Evolutionary conservation across 2,329 filamentous ascomycete genomes (phyloP).

Genomic region (Raffaelea deltoideospora): DNA sequence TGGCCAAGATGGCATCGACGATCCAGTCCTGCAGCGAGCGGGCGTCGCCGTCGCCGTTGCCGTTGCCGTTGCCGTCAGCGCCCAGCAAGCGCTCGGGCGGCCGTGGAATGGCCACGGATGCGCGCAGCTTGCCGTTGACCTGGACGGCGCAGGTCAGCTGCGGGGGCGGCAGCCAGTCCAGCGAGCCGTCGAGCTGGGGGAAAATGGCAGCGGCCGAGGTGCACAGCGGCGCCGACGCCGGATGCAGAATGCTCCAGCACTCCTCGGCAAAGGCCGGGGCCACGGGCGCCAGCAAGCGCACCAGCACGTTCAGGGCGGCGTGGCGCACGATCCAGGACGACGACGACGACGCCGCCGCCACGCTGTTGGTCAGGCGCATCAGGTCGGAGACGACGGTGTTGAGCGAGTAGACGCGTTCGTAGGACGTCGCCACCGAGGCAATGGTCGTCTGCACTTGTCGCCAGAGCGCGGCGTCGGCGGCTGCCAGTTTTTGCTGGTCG

Average conservation of each 20-base stretch:
- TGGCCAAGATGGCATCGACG: slow-evolving; percentile 42
- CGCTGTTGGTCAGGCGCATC: slow-evolving; percentile 62
- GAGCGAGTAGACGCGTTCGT: slow-evolving; percentile 57
- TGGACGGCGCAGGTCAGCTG: slow-evolving; percentile 51
- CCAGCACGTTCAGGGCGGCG: slow-evolving; percentile 36
- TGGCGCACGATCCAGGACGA: slow-evolving; percentile 28
- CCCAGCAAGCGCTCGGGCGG: slow-evolving; percentile 27
- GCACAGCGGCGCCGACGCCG: slow-evolving; percentile 6
- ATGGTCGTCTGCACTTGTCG: slow-evolving; percentile 54
- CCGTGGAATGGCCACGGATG: slow-evolving; percentile 48
- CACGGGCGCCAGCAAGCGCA: slow-evolving; percentile 65
- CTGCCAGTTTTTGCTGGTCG: too few species aligned
- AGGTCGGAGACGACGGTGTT: slow-evolving; percentile 77
- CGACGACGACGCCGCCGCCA: slow-evolving; percentile 27
- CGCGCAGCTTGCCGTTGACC: slow-evolving; percentile 64
- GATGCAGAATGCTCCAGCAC: slow-evolving; percentile 51
- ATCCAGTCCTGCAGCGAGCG: slow-evolving; percentile 47
- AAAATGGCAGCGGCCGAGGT: slow-evolving; percentile 24
- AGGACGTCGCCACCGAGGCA: slow-evolving; percentile 48
- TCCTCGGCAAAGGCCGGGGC: slow-evolving; percentile 71
- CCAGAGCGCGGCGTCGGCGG: slow-evolving; percentile 40
- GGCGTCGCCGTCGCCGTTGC: too few species aligned
- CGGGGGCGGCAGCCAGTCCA: slow-evolving; percentile 32
- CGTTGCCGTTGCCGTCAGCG: too few species aligned
- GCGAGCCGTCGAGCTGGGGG: slow-evolving; percentile 38